Base-by-base conservation (phyloP, 306 rosid species). In the Lathyrus aphaca region DNA sequence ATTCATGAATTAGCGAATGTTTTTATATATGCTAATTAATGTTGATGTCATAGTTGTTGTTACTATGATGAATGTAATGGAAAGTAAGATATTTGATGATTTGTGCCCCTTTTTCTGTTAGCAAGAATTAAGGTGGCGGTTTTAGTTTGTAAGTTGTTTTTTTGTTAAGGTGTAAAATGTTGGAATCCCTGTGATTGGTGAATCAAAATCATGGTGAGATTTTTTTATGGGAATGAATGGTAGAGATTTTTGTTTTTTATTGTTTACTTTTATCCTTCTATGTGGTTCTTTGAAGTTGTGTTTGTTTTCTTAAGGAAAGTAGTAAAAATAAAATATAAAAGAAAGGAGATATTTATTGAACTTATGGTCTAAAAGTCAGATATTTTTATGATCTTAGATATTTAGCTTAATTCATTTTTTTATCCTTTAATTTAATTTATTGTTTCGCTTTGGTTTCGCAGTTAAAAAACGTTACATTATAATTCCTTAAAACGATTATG, bases 11-110 rank as follows among this genome's bases (percentile, higher is more conserved):
- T 74, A 62, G 88, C 82, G 18, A 57, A 74, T 63, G 75, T 73
- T 79, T 82, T 72, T 75, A n/a, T 55, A 72, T 55, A 29, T 79
- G 86, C 83, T 79, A 65, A 72, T 66, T 38, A 51, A 60, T 63
- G 72, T 71, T 32, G 43, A 59, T 45, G 68, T 80, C 63, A 70
- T 18, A 64, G 60, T 21, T 53, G 32, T 48, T 49, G 55, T 3
- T 25, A 3, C 29, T 25, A 25, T 13, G 18, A 50, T 49, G 29
- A 53, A 53, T 53, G 62, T 55, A 56, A 25, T 56, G 38, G 17
- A 56, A 55, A 55, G 12, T 55, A 54, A 54, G 32, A 19, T 21
- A 53, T 21, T 54, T 21, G 0, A 56, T 23, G 32, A 56, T 56
- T 6, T 27, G 63, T 56, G 63, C 63, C 63, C 63, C 63, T 56